phyloP scores from a whole-genome alignment of 371 early-diverging fungal species.

The Basidiobolus heterosporus region DNA sequence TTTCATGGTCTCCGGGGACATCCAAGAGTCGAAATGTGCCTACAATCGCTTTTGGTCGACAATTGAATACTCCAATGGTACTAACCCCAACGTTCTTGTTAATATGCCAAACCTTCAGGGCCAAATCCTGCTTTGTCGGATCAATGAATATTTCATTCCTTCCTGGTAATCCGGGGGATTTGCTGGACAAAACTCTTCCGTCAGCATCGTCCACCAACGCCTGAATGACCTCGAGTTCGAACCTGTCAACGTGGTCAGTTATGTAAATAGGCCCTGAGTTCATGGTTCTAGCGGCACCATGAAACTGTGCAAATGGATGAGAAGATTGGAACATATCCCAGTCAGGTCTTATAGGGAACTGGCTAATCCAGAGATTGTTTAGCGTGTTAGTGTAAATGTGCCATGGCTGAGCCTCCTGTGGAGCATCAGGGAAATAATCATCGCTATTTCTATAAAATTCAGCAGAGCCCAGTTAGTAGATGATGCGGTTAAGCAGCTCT shows the following conservation, averaged over 20 bases:
- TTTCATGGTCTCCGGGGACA: background rate
- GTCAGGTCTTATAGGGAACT: constrained; percentile 11
- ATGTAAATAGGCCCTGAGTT: constrained; percentile 25
- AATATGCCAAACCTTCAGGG: constrained; percentile 1
- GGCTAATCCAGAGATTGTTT: constrained; percentile 13
- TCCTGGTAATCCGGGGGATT: constrained; percentile 3
- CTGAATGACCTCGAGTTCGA: constrained; percentile 4
- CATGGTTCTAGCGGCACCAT: constrained; percentile 24
- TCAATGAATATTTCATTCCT: constrained; percentile 1
- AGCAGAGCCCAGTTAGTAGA: background rate
- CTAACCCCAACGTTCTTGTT: background rate
- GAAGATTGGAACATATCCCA: constrained; percentile 36
- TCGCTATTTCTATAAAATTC: constrained; percentile 18
- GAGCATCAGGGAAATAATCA: constrained; percentile 23
- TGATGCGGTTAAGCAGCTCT: too few relatives aligned
- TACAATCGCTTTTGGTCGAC: background rate
- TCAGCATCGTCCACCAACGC: background rate
- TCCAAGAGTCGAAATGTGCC: constrained; percentile 1
- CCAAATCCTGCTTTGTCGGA: constrained; percentile 1
- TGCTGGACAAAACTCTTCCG: background rate
- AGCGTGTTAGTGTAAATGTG: constrained; percentile 26
- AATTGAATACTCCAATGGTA: constrained; percentile 6
- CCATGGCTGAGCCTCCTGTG: constrained; percentile 20
- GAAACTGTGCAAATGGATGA: constrained; percentile 21
- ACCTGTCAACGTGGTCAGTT: constrained; percentile 15